phyloP scores from a whole-genome alignment of 202 grass and related monocot species.

The Tripidium arundinaceum region DNA sequence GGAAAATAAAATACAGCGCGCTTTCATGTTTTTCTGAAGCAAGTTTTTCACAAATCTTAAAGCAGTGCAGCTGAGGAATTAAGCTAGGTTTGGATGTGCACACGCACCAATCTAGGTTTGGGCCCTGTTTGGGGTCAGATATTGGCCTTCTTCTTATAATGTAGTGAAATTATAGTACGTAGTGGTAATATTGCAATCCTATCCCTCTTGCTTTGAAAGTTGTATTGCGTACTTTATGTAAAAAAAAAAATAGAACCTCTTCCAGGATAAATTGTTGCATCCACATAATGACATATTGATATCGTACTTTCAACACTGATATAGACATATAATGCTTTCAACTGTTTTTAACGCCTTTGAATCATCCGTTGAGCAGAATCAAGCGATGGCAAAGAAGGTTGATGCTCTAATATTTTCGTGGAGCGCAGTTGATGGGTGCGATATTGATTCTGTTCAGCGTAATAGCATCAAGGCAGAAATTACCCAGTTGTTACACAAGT shows the following conservation, averaged over 20 bases:
- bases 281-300: background rate
- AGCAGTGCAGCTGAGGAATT: background rate
- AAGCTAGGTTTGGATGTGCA: background rate
- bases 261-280: background rate
- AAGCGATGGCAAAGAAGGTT: constrained; percentile 35
- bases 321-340: background rate
- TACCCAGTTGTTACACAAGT: constrained; percentile 34
- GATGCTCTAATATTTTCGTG: constrained; percentile 40
- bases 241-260: background rate
- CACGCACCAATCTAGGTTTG: background rate
- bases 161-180: background rate
- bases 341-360: background rate
- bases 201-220: background rate
- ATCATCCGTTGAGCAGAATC: constrained; percentile 27
- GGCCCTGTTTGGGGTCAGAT: background rate
- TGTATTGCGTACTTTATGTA: background rate
- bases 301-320: background rate
- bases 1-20: background rate
- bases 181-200: background rate
- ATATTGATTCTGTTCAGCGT: constrained; percentile 31
- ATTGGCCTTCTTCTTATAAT: background rate
- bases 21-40: background rate
- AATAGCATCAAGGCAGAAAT: constrained; percentile 42
- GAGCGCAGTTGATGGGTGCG: constrained; percentile 30
- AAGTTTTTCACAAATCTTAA: background rate